Percentiles rank a stretch among this genome's conserved stretches.
Evolutionary conservation across 495 filamentous ascomycete genomes (phyloP).

Genomic region (Penicillium salamii): DNA sequence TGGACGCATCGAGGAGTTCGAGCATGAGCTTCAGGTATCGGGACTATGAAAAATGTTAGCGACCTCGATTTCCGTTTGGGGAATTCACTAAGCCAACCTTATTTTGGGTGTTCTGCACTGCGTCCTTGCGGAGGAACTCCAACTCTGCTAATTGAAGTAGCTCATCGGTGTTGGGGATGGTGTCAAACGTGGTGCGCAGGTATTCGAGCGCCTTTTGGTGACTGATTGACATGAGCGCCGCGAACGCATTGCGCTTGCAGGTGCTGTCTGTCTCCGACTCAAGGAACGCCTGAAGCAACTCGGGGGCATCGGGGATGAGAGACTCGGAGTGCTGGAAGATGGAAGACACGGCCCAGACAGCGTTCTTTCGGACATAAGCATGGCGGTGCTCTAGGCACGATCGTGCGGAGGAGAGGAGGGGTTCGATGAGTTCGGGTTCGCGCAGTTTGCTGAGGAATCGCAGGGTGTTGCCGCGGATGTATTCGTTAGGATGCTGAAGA

Average conservation of each 20-base stretch:
- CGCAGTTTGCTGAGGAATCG: constrained; percentile 96
- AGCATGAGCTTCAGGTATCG: constrained; percentile 93
- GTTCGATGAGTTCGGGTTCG: constrained; percentile 94
- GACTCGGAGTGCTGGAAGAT: constrained; percentile 89
- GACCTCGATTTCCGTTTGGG: not conserved
- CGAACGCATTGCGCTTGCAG: constrained; percentile 98
- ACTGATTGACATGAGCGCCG: constrained; percentile 83
- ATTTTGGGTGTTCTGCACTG: constrained; percentile 88
- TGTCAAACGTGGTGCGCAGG: constrained; percentile 86
- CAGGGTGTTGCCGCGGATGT: constrained; percentile 92
- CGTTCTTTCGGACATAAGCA: constrained; percentile 97
- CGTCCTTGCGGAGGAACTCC: constrained; percentile 97
- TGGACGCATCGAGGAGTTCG: constrained; percentile 88
- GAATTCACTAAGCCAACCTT: constrained; percentile 57
- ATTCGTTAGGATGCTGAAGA: constrained; percentile 96
- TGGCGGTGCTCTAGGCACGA: constrained; percentile 93
- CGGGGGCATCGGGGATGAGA: constrained; percentile 92
- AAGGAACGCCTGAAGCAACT: constrained; percentile 86
- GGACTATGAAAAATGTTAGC: constrained; percentile 52
- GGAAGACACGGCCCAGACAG: constrained; percentile 89
- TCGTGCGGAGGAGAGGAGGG: constrained; percentile 85
- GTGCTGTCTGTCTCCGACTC: constrained; percentile 90
- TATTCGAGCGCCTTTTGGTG: constrained; percentile 92
- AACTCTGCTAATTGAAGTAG: constrained; percentile 89
- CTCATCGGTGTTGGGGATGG: constrained; percentile 91